phyloP scores from a whole-genome alignment of 2,329 filamentous ascomycete species.

The Hypoxylon sp. region DNA sequence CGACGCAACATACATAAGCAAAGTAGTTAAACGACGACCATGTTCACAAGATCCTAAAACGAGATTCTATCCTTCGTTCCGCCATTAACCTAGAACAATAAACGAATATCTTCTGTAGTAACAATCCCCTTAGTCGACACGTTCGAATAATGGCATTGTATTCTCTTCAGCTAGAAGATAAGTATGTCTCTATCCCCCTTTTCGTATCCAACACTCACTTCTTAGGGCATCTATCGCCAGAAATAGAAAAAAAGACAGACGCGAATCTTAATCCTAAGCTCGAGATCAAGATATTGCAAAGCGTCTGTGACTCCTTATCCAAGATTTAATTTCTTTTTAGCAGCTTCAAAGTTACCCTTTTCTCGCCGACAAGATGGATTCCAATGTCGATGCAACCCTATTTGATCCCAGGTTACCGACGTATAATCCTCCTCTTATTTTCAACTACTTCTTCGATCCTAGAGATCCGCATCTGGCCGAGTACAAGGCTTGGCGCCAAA shows the following conservation, averaged over 20 bases:
- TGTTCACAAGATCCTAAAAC: not conserved
- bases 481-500: not conserved
- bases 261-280: not conserved
- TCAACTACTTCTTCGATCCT: not conserved
- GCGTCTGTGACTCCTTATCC: not conserved
- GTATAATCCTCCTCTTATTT: not conserved
- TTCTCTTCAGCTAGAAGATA: not conserved
- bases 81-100: not conserved
- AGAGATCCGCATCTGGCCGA: not conserved
- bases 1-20: not conserved
- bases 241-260: not conserved
- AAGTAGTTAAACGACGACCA: too few species aligned
- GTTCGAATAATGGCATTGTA: not conserved
- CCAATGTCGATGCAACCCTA: not conserved
- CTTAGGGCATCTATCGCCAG: not conserved
- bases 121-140: not conserved
- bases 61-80: not conserved
- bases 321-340: not conserved
- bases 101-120: not conserved
- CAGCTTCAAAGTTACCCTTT: not conserved
- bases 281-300: not conserved
- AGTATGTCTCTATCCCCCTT: not conserved
- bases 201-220: not conserved
- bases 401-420: not conserved
- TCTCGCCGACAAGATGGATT: not conserved